These are phyloP conservation scores for Eimeria maxima DNA, from an alignment of 169 alveolate genomes.

Conservation along the genomic window DNA sequence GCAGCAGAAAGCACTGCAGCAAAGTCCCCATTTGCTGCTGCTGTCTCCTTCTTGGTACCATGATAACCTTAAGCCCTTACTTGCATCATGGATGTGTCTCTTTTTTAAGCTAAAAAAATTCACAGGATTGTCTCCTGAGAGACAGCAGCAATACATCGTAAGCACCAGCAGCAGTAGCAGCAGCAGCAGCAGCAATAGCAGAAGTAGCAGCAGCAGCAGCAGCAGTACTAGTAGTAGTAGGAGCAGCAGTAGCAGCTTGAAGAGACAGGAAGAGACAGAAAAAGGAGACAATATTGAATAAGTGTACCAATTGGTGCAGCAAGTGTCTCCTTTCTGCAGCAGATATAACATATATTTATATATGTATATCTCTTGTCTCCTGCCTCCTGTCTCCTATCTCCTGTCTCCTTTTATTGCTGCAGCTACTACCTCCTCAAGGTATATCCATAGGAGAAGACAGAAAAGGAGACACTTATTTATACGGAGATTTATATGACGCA, in stretches of 20 bases:
- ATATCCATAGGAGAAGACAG: constrained; percentile 33
- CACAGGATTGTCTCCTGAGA: constrained; percentile 68
- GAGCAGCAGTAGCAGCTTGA: neutral
- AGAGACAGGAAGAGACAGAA: neutral
- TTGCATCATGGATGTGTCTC: constrained; percentile 87
- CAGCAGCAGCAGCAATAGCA: neutral
- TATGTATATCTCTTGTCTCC: neutral
- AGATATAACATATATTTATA: too few relatives aligned
- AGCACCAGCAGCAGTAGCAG: constrained; percentile 56
- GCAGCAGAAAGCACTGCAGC: constrained; percentile 86
- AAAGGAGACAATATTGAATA: neutral
- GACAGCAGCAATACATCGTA: constrained; percentile 80
- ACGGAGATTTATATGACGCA: constrained; percentile 62
- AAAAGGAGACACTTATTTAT: constrained; percentile 55
- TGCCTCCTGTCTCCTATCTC: neutral
- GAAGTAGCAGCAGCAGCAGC: constrained; percentile 28
- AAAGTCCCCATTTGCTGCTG: constrained; percentile 91
- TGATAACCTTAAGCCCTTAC: constrained; percentile 86
- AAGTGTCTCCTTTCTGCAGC: neutral
- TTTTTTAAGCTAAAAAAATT: constrained; percentile 62
- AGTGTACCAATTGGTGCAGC: neutral
- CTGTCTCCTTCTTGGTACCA: constrained; percentile 87
- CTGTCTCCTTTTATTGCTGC: constrained; percentile 8
- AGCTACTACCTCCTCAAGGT: constrained; percentile 65
- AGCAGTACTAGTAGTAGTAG: neutral